Base-by-base conservation (phyloP, 495 filamentous ascomycete species). In the Massariosphaeria phaeospora region DNA sequence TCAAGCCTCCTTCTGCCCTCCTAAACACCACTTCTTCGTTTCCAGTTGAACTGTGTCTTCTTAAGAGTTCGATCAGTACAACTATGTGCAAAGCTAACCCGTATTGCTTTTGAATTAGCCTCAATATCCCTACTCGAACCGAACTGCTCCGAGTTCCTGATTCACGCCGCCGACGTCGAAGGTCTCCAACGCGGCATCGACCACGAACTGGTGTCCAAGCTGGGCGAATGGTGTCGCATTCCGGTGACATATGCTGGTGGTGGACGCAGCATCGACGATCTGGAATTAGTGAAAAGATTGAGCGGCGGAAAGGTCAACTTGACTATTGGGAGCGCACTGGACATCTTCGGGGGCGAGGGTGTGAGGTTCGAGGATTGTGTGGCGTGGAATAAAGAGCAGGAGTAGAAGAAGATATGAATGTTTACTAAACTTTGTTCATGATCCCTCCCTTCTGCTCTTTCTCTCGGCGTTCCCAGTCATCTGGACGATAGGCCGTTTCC, bases 81-180 rank as follows among this genome's bases (percentile, higher is more conserved):
- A n/a, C 66, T 80, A 11, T 27, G 20, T 27, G 11, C 9, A 31
- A n/a, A 41, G 36, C 61, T 15, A 61, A 41, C n/a, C n/a, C n/a
- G n/a, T 40, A 6, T 20, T 2, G 26, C 7, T 27, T 7, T 35
- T 36, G 4, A 24, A 41, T 12, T 56, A 94, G 90, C 84, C 67
- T 85, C 84, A 2, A 95, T 98, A 46, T 76, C 77, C 15, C 66
- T 80, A 11, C 75, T 97, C 8, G 90, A 95, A 64, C 85, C 84
- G 10, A 91, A 89, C 67, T 96, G 93, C 73, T 88, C 85, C 35
- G 94, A 98, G 64, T 97, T 98, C 68, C 75, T 98, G 42, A 88
- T 98, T 63, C 94, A 98, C 64, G 93, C 93, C n/a, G 93, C 94
- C n/a, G 93, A 98, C 67, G 89, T 91, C 48, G 93, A 97, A 67